phyloP scores from a whole-genome alignment of 2,329 filamentous ascomycete species.

The Fonsecaea multimorphosa region DNA sequence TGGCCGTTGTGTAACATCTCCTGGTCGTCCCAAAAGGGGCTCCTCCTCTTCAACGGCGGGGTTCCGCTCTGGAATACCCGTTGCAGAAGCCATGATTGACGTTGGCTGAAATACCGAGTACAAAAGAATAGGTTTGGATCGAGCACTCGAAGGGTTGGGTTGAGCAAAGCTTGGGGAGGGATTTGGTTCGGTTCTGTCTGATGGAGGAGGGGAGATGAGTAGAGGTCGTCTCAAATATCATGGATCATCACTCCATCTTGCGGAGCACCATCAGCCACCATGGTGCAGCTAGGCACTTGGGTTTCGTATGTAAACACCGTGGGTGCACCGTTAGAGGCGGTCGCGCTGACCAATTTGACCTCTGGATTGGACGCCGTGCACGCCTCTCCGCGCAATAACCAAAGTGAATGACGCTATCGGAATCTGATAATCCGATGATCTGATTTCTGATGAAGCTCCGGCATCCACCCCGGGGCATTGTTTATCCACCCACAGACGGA shows the following conservation, averaged over 20 bases:
- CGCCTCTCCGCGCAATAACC: not conserved
- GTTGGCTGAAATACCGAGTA: not conserved
- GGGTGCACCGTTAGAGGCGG: not conserved
- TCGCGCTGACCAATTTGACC: constrained; percentile 25
- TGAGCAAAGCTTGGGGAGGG: not conserved
- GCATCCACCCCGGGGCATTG: not conserved
- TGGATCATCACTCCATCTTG: constrained; percentile 10
- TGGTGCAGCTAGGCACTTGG: constrained; percentile 18
- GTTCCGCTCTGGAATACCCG: constrained; percentile 66
- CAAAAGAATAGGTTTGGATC: not conserved
- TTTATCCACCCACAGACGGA: not conserved
- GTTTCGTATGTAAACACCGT: constrained; percentile 4
- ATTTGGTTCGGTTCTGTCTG: not conserved
- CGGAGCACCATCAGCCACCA: constrained; percentile 8
- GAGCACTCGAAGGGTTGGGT: not conserved
- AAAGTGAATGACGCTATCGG: constrained; percentile 11
- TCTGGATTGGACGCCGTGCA: constrained; percentile 26
- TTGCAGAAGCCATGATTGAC: constrained; percentile 68
- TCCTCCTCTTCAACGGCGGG: constrained; percentile 64
- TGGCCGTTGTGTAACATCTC: constrained; percentile 74
- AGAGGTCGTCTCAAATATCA: constrained; percentile 3
- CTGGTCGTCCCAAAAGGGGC: constrained; percentile 72
- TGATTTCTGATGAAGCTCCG: not conserved
- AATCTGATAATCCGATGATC: not conserved
- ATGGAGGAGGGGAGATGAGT: not conserved